Percentiles rank a stretch among this genome's conserved stretches.
These are phyloP conservation scores for Hypoxylon sp. DNA, from an alignment of 2,329 filamentous ascomycete genomes.

Conservation along the genomic window DNA sequence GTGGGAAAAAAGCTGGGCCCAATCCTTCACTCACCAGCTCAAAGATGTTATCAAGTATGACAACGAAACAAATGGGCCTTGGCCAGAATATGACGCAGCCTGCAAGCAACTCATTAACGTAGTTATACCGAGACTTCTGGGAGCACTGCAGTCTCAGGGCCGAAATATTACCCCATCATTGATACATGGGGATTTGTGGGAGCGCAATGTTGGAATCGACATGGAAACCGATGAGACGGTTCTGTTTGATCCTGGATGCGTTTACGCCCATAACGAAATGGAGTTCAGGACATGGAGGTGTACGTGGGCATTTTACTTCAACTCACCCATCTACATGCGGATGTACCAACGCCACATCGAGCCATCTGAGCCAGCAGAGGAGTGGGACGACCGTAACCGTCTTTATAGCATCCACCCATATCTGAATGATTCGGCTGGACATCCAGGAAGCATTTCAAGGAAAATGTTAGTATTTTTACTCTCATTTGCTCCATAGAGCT, in stretches of 20 bases:
- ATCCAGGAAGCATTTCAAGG: constrained; percentile 43
- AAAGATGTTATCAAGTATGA: constrained; percentile 42
- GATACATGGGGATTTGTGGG: constrained; percentile 37
- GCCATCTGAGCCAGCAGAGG: constrained; percentile 37
- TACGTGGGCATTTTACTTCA: constrained; percentile 36
- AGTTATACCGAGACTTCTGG: constrained; percentile 36
- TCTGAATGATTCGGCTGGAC: constrained; percentile 41
- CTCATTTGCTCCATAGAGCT: not conserved
- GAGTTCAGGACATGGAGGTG: constrained; percentile 38
- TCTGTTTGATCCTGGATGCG: constrained; percentile 35
- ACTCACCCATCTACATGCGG: constrained; percentile 26
- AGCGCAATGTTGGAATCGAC: constrained; percentile 29
- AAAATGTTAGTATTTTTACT: constrained; percentile 40
- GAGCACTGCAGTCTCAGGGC: constrained; percentile 27
- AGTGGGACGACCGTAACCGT: constrained; percentile 41
- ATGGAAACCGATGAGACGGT: constrained; percentile 26
- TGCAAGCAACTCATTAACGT: constrained; percentile 26
- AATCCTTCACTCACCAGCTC: constrained; percentile 39
- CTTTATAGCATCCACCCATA: constrained; percentile 38
- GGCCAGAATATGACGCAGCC: constrained; percentile 32
- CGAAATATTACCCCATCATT: constrained; percentile 24
- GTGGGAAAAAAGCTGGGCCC: constrained; percentile 38
- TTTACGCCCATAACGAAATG: constrained; percentile 40
- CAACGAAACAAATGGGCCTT: constrained; percentile 41
- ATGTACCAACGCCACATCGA: constrained; percentile 28